Percentiles rank a stretch among this genome's conserved stretches.
phyloP scores from a whole-genome alignment of 495 filamentous ascomycete species.

The Rhypophila decipiens region DNA sequence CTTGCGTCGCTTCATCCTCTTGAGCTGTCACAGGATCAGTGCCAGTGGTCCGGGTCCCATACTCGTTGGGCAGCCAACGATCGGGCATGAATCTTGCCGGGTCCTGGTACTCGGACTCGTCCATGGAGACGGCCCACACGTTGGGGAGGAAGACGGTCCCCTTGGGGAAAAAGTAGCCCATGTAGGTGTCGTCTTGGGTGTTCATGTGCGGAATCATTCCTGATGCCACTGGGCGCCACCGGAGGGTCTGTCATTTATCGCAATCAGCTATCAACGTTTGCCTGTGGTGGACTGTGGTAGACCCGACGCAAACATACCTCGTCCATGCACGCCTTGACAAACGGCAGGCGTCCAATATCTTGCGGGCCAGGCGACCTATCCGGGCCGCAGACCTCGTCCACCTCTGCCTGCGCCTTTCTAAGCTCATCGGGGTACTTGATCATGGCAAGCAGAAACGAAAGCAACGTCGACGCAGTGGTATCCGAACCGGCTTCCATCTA shows the following conservation, averaged over 20 bases:
- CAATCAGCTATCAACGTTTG: no score
- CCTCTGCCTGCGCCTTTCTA: not conserved
- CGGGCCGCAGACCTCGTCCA: not conserved
- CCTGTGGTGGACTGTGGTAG: no score
- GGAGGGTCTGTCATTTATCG: not conserved
- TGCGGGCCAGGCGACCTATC: not conserved
- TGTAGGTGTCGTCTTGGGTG: slow-evolving; percentile 36
- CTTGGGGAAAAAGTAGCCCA: slow-evolving; percentile 29
- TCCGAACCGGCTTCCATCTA: not conserved
- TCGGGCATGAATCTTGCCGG: slow-evolving; percentile 44
- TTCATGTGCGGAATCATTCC: slow-evolving; percentile 46
- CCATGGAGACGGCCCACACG: slow-evolving; percentile 38
- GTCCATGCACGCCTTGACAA: not conserved
- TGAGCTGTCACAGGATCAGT: no score
- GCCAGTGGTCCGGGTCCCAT: slow-evolving; percentile 7
- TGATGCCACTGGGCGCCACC: slow-evolving; percentile 48
- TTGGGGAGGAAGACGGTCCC: slow-evolving; percentile 26
- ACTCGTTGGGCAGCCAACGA: slow-evolving; percentile 25
- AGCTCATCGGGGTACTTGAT: slow-evolving; percentile 1
- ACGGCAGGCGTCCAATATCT: not conserved
- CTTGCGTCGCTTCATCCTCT: not conserved
- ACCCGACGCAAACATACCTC: no score
- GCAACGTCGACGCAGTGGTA: not conserved
- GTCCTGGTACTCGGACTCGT: slow-evolving; percentile 48
- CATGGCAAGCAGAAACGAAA: not conserved